Percentiles rank a stretch among this genome's conserved stretches.
These are phyloP conservation scores for Phylloporus sp. DNA, from an alignment of 768 basidiomycete genomes.

Conservation along the genomic window DNA sequence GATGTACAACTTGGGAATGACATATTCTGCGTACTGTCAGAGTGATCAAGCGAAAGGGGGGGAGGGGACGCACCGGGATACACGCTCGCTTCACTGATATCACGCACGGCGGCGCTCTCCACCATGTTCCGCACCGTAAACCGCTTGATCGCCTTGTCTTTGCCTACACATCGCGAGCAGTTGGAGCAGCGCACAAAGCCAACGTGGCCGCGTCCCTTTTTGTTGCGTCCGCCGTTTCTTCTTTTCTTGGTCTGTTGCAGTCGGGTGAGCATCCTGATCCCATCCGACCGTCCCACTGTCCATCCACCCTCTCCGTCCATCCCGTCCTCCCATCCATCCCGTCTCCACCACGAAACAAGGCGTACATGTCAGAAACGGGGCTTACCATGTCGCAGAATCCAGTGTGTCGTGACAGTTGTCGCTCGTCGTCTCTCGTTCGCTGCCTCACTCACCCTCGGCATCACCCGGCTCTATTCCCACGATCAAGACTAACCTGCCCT, in stretches of 20 bases:
- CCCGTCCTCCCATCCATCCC: not conserved
- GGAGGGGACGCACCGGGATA: constrained; percentile 66
- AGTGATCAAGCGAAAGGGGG: no score
- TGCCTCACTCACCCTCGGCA: constrained; percentile 14
- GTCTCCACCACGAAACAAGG: not conserved
- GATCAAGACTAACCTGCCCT: constrained; percentile 23
- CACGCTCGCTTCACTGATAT: constrained; percentile 93
- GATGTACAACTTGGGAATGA: constrained; percentile 95
- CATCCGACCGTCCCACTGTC: constrained; percentile 6
- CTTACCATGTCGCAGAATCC: constrained; percentile 30
- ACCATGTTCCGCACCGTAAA: constrained; percentile 99
- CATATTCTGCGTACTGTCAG: constrained; percentile 61
- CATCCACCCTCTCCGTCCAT: constrained; percentile 7
- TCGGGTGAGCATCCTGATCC: constrained; percentile 1
- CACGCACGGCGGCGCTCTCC: constrained; percentile 95
- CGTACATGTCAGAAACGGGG: constrained; percentile 1
- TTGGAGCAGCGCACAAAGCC: constrained; percentile 95
- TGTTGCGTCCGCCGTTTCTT: constrained; percentile 99
- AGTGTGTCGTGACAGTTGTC: constrained; percentile 21
- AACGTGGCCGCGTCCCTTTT: constrained; percentile 97
- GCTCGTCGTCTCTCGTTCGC: constrained; percentile 14
- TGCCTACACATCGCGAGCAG: constrained; percentile 96
- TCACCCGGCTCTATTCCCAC: constrained; percentile 22
- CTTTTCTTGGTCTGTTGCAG: constrained; percentile 87
- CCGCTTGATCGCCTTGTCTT: constrained; percentile 99